A percentile compares a stretch with the other conserved stretches of the same genome.
phyloP scores from a whole-genome alignment of 116 monocot genomes.

The Zostera marina region DNA sequence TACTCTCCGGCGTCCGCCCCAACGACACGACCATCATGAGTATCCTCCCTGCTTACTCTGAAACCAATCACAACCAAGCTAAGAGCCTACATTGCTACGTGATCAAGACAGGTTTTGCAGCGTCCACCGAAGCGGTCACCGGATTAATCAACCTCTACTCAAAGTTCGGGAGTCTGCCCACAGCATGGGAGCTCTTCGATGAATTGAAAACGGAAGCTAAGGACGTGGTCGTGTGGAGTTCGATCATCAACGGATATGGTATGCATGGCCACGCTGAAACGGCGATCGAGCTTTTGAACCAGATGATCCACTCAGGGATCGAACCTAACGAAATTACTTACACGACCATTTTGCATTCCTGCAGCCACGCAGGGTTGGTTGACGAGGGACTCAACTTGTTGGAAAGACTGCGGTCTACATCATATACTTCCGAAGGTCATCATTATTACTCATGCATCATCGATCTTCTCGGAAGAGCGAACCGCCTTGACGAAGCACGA shows the following conservation, averaged over 20 bases:
- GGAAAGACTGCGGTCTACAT: conserved; percentile 15
- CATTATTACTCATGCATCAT: conserved; percentile 59
- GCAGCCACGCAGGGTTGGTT: conserved; percentile 34
- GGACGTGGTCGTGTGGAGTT: conserved; percentile 34
- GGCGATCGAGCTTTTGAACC: conserved; percentile 20
- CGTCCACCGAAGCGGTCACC: conserved; percentile 23
- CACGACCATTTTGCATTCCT: conserved; percentile 37
- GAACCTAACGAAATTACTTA: conserved; percentile 25
- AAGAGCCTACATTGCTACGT: conserved; percentile 45
- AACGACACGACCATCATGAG: conserved; percentile 37
- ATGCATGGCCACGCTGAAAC: conserved; percentile 20
- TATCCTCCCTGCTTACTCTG: conserved; percentile 53
- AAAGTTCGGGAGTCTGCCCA: conserved; percentile 46
- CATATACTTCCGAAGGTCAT: conserved; percentile 11
- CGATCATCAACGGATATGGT: conserved; percentile 39
- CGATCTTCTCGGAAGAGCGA: conserved; percentile 37
- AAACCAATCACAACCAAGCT: conserved; percentile 22
- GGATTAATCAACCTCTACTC: conserved; percentile 54
- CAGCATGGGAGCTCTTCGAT: conserved; percentile 38
- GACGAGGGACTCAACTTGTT: conserved; percentile 30
- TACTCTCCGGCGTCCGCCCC: conserved; percentile 7
- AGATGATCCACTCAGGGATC: conserved; percentile 19
- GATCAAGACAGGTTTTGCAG: conserved; percentile 21
- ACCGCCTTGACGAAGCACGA: conserved; percentile 33
- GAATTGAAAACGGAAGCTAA: conserved; percentile 17